A percentile compares a stretch with the other conserved stretches of the same genome.
Evolutionary conservation across 2,329 filamentous ascomycete species (phyloP).

Genomic region (Talaromyces sp.): DNA sequence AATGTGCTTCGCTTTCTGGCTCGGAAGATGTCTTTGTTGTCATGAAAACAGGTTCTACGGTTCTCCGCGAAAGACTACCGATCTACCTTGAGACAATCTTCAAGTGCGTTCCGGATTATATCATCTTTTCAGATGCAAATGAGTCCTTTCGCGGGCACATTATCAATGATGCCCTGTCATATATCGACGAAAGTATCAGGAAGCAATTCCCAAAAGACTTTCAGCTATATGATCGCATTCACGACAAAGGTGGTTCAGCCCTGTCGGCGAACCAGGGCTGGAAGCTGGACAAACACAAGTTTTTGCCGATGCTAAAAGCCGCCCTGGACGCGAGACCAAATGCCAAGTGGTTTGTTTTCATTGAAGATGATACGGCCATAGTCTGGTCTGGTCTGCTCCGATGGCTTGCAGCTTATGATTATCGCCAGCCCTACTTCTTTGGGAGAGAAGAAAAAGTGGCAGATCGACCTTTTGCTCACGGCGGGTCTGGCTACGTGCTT

Average conservation of each 20-base stretch:
- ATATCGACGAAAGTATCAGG: slow-evolving; percentile 36
- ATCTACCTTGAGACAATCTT: slow-evolving; percentile 51
- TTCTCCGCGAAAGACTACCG: slow-evolving; percentile 50
- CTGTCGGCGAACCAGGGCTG: slow-evolving; percentile 45
- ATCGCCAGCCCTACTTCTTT: slow-evolving; percentile 45
- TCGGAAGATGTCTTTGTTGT: slow-evolving; percentile 53
- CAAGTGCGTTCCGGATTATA: slow-evolving; percentile 49
- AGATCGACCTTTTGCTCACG: slow-evolving; percentile 47
- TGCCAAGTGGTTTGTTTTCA: slow-evolving; percentile 55
- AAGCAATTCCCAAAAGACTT: slow-evolving; percentile 42
- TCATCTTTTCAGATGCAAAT: slow-evolving; percentile 55
- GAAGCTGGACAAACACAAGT: slow-evolving; percentile 56
- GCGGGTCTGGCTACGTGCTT: slow-evolving; percentile 49
- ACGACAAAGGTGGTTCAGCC: slow-evolving; percentile 36
- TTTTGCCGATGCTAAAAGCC: slow-evolving; percentile 50
- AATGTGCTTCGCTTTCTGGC: slow-evolving; percentile 30
- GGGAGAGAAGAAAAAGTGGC: slow-evolving; percentile 49
- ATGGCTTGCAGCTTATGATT: slow-evolving; percentile 49
- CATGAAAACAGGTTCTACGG: slow-evolving; percentile 54
- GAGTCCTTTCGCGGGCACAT: slow-evolving; percentile 46
- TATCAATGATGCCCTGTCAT: slow-evolving; percentile 46
- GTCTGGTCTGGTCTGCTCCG: slow-evolving; percentile 48
- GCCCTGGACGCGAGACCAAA: slow-evolving; percentile 40
- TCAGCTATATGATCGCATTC: slow-evolving; percentile 45
- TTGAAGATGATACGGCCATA: slow-evolving; percentile 55